A percentile compares a stretch with the other conserved stretches of the same genome.
Evolutionary conservation across 768 basidiomycete genomes (phyloP).

Genomic region (Lentinula detonsa): DNA sequence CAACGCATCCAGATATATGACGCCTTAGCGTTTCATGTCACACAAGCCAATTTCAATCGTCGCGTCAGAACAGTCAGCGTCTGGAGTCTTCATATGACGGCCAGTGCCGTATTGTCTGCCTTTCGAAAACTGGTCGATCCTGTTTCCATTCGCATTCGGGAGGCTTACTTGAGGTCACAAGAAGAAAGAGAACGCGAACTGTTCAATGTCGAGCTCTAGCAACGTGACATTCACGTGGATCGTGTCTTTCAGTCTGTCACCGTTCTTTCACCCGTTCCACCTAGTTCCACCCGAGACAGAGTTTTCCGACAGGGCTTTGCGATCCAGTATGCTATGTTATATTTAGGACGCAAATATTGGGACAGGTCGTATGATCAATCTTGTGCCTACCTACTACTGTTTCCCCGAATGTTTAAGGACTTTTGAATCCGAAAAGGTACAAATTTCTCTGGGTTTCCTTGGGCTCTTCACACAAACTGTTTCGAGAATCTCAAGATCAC

Average conservation of each 20-base stretch:
- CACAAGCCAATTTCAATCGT: constrained; percentile 82
- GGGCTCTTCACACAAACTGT: no score
- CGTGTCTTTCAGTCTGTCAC: not conserved
- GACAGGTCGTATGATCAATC: no score
- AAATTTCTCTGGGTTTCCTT: no score
- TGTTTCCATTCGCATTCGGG: constrained; percentile 38
- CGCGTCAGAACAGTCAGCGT: constrained; percentile 86
- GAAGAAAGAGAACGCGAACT: not conserved
- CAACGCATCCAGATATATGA: constrained; percentile 62
- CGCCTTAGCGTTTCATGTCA: constrained; percentile 92
- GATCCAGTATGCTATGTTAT: no score
- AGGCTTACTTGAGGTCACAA: constrained; percentile 25
- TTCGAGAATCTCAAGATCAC: no score
- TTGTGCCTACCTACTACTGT: no score
- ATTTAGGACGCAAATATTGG: no score
- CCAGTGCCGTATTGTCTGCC: constrained; percentile 76
- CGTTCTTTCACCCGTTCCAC: no score
- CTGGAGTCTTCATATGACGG: constrained; percentile 95
- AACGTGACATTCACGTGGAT: not conserved
- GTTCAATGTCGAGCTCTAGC: not conserved
- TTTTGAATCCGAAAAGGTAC: no score
- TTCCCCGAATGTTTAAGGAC: no score
- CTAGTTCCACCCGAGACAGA: no score
- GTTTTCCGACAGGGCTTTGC: no score
- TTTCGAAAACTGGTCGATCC: constrained; percentile 77